Evolutionary conservation across 2,329 filamentous ascomycete genomes (phyloP).

Genomic region (Aspergillus chevalieri): DNA sequence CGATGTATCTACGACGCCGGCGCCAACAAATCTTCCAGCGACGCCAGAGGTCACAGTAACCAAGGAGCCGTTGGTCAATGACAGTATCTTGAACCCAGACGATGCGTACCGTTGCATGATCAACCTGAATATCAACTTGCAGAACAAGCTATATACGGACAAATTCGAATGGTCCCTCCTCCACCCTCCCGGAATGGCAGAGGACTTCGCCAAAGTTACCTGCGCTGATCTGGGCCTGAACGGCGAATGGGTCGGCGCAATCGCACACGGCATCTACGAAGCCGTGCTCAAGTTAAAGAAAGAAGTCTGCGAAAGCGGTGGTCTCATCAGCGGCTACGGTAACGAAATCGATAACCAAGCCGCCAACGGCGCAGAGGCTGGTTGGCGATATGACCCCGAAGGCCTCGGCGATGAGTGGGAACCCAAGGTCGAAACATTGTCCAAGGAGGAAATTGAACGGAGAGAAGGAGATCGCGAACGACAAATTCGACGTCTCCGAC

Average conservation of each 20-base stretch:
- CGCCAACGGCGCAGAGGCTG: slow-evolving; percentile 72
- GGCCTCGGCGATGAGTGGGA: slow-evolving; percentile 80
- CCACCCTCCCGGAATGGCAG: slow-evolving; percentile 84
- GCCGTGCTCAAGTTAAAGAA: slow-evolving; percentile 89
- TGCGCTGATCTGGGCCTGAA: slow-evolving; percentile 85
- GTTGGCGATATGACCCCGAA: slow-evolving; percentile 94
- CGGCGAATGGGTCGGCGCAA: slow-evolving; percentile 88
- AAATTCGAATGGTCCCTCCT: slow-evolving; percentile 97
- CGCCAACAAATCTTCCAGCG: slow-evolving; percentile 39
- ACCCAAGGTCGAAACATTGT: slow-evolving; percentile 71
- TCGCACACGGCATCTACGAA: slow-evolving; percentile 96
- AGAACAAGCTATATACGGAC: slow-evolving; percentile 88
- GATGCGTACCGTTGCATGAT: slow-evolving; percentile 94
- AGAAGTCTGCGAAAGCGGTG: slow-evolving; percentile 88
- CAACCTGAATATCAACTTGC: slow-evolving; percentile 81
- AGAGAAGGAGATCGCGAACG: slow-evolving; percentile 89
- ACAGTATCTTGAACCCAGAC: slow-evolving; percentile 77
- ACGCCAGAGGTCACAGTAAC: slow-evolving; percentile 53
- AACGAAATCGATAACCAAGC: slow-evolving; percentile 83
- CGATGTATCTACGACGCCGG: slow-evolving; percentile 50
- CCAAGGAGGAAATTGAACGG: slow-evolving; percentile 96
- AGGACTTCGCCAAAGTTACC: slow-evolving; percentile 85
- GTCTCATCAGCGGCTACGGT: slow-evolving; percentile 66
- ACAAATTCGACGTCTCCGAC: slow-evolving; percentile 75
- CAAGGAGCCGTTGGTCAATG: slow-evolving; percentile 47